Evolutionary conservation across 441 rosid species (phyloP).

Genomic region (Rhodomyrtus psidioides): DNA sequence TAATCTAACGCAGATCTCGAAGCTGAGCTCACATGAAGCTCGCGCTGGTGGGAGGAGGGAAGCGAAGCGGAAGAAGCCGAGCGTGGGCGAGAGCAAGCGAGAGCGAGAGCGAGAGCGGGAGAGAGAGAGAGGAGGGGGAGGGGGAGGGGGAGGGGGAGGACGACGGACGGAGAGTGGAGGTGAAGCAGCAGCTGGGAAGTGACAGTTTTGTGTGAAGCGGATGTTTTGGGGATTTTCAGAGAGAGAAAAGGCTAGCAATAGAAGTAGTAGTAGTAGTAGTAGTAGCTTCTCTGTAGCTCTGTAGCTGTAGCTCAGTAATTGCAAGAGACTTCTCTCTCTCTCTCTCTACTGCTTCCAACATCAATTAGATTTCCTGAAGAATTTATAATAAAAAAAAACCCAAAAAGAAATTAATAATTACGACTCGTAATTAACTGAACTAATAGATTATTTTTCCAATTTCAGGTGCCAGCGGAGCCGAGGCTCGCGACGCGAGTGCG

Average conservation of each 20-base stretch:
- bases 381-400: no score
- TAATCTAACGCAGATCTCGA: background rate
- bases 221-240: background rate
- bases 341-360: background rate
- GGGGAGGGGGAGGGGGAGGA: background rate
- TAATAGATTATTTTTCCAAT: background rate
- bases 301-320: background rate
- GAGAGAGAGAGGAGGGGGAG: background rate
- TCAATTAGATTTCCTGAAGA: background rate
- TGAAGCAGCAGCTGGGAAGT: background rate
- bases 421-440: background rate
- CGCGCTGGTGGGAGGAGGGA: background rate
- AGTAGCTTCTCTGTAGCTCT: background rate
- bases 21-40: background rate
- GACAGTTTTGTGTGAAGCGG: background rate
- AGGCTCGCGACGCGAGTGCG: background rate
- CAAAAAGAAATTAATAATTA: background rate
- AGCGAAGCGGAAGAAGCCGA: background rate
- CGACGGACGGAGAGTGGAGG: background rate
- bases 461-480: background rate
- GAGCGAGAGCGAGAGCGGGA: background rate
- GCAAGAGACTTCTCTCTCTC: background rate
- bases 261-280: background rate
- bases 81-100: background rate
- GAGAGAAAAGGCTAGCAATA: background rate